Evolutionary conservation across 495 filamentous ascomycete species (phyloP), one percentile per base, ranked within the genome.

Genomic region (Lentithecium fluviatile): DNA sequence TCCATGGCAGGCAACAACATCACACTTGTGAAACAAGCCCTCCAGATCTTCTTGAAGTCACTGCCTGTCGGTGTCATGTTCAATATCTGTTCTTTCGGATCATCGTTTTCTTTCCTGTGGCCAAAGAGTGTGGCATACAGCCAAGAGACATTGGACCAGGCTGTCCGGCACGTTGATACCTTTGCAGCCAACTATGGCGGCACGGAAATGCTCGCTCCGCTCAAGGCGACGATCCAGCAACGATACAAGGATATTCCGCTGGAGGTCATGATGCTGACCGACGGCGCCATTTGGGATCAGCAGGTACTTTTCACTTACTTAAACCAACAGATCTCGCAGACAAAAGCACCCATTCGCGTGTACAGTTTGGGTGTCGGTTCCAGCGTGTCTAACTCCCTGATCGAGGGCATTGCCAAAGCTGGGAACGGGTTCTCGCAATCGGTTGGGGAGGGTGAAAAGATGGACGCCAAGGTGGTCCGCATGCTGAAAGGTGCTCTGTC

Each of bases 41-140:
- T 90, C 24, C 76, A 76, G 1, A 71, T 89, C n/a, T 87, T 90
- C 62, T 74, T 91, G 32, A 88, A 88, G 62, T 87, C 83, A 0
- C 71, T 91, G 15, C 87, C 87, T 1, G 60, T 83, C 1, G 85
- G 85, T 0, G 73, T 83, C 50, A 82, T 80, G 66, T 90, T 91
- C 76, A 89, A 91, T 70, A 88, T 90, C 57, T 86, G 83, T 71
- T 87, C 83, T 1, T 91, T 91, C 60, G 87, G 87, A 10, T 73
- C 52, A 20, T 13, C 17, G 0, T 63, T 80, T 61, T 67, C 71
- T 0, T 83, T 86, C 56, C 74, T 91, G 12, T 91, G 87, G 80
- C 45, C 70, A 0, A 77, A 75, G 8, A 86, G 83, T 40, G 72
- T 76, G 57, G 69, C 70, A 0, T 90, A 89, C 64, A 77, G 76